Percentiles rank a stretch among this genome's conserved stretches.
These are phyloP conservation scores for Pythium vanterpoolii DNA, from an alignment of 352 stramenopile genomes.

Conservation along the genomic window DNA sequence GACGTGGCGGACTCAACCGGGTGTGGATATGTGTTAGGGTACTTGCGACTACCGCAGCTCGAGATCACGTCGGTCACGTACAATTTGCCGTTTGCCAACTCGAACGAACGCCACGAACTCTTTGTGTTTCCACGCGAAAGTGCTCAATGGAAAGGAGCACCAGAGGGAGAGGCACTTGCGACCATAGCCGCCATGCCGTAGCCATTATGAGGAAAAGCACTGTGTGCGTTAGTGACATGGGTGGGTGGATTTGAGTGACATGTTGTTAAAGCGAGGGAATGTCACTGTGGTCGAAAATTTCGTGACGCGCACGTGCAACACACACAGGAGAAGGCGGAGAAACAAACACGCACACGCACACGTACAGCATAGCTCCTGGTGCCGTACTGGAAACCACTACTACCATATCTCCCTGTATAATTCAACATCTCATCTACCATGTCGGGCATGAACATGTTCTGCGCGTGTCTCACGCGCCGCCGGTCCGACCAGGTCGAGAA, in stretches of 20 bases:
- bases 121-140: conserved; percentile 70
- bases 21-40: conserved; percentile 33
- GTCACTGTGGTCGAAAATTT: conserved; percentile 19
- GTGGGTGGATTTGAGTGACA: background rate
- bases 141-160: conserved; percentile 38
- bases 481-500: conserved; percentile 45
- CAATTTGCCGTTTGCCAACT: conserved; percentile 59
- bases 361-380: too few species aligned
- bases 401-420: background rate
- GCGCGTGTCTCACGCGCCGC: conserved; percentile 66
- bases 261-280: conserved; percentile 16
- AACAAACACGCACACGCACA: too few species aligned
- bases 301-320: too few species aligned
- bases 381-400: too few species aligned
- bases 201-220: background rate
- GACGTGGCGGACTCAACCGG: background rate
- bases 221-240: background rate
- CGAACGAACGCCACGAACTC: conserved; percentile 67
- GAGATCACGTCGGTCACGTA: conserved; percentile 77
- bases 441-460: conserved; percentile 57
- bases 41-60: conserved; percentile 61
- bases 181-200: background rate
- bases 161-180: background rate
- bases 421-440: conserved; percentile 1
- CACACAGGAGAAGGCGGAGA: too few species aligned